These are phyloP conservation scores for Penicillium sp. DNA, from an alignment of 2,329 filamentous ascomycete genomes.

Conservation along the genomic window DNA sequence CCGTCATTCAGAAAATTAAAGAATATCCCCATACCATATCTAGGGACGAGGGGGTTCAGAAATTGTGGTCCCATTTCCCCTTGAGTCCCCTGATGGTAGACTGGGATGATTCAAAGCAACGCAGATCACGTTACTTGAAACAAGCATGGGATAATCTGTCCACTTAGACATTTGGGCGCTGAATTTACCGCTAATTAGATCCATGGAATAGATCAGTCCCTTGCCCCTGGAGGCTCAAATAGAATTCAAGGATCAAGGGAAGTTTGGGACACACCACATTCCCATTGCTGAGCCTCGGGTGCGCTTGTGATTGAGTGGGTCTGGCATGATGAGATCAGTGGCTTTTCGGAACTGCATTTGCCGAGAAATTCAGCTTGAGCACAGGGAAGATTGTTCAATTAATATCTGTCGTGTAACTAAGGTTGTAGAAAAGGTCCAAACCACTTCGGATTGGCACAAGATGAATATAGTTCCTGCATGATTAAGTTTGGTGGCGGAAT, in stretches of 20 bases:
- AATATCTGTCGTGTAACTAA: not conserved
- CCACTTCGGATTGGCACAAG: not conserved
- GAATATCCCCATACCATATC: too few species aligned
- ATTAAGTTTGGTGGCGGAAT: not conserved
- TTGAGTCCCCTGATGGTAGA: too few species aligned
- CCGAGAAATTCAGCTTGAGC: not conserved
- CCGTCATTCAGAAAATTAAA: too few species aligned
- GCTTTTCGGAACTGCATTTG: not conserved
- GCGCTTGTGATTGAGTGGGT: not conserved
- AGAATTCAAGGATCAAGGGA: not conserved
- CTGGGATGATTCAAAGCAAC: too few species aligned
- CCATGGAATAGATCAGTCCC: too few species aligned
- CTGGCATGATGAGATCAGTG: not conserved
- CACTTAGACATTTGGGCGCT: too few species aligned
- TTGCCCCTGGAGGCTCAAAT: not conserved
- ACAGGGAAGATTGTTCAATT: too few species aligned
- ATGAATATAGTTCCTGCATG: not conserved
- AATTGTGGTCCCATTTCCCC: too few species aligned
- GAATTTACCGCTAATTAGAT: too few species aligned
- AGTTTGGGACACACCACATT: not conserved
- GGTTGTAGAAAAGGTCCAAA: not conserved
- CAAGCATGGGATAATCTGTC: too few species aligned
- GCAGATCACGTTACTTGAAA: too few species aligned
- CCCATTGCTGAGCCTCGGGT: not conserved
- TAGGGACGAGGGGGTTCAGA: too few species aligned